phyloP scores from a whole-genome alignment of 169 alveolate genomes.

The Plasmodium gallinaceum region DNA sequence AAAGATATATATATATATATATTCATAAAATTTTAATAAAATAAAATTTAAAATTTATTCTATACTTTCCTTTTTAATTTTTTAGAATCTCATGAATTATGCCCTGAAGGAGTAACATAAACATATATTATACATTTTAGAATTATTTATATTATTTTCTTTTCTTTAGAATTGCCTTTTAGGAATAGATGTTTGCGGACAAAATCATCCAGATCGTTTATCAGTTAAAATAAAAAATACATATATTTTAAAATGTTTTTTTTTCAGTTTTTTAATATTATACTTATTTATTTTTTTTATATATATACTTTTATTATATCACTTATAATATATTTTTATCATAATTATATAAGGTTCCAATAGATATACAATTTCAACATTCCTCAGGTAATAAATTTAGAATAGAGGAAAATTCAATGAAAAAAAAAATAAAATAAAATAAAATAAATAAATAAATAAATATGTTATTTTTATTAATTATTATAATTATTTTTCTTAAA shows the following conservation, averaged over 20 bases:
- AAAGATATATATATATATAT: slow-evolving; percentile 10
- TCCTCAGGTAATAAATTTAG: slow-evolving; percentile 20
- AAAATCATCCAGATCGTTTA: slow-evolving; percentile 34
- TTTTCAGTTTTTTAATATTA: not conserved
- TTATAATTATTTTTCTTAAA: not conserved
- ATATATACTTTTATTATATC: not conserved
- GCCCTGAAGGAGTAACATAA: not conserved
- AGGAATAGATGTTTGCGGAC: slow-evolving; percentile 59
- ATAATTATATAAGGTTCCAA: slow-evolving; percentile 14
- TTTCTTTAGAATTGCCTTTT: slow-evolving; percentile 7
- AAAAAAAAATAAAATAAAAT: not conserved
- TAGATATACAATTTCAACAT: slow-evolving; percentile 48
- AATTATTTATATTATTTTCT: not conserved
- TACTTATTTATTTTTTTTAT: not conserved
- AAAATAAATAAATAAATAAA: not conserved
- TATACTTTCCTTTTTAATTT: slow-evolving; percentile 12
- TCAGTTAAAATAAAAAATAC: slow-evolving; percentile 15
- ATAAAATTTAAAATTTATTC: not conserved
- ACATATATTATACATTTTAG: not conserved
- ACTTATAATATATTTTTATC: not conserved
- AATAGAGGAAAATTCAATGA: not conserved
- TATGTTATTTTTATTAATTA: not conserved
- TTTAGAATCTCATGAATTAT: slow-evolving; percentile 13
- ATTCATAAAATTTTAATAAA: not conserved
- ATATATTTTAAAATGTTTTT: not conserved